phyloP scores from a whole-genome alignment of 176 grass and related monocot genomes.

The Carex pumila region DNA sequence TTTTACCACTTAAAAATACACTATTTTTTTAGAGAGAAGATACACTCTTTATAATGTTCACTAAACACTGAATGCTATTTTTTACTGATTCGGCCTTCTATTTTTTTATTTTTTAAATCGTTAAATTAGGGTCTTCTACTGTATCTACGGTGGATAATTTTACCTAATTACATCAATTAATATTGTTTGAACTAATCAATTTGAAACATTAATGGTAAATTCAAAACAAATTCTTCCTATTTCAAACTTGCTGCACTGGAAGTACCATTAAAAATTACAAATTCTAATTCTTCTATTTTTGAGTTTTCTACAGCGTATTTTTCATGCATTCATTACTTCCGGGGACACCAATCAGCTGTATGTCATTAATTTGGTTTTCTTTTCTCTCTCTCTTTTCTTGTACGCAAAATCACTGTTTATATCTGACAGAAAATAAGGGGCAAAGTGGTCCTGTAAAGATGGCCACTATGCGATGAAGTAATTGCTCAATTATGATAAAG shows the following conservation, averaged over 20 bases:
- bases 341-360: neutral
- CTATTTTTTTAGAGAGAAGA: too few species aligned
- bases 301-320: neutral
- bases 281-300: neutral
- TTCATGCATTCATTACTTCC: slow-evolving; percentile 4
- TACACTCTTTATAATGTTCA: neutral
- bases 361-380: neutral
- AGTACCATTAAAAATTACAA: neutral
- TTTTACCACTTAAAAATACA: neutral
- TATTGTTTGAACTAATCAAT: neutral
- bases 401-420: neutral
- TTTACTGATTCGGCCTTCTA: neutral
- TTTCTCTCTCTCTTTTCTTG: neutral
- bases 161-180: neutral
- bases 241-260: neutral
- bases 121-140: too few species aligned
- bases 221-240: neutral
- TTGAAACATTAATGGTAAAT: neutral
- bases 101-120: neutral
- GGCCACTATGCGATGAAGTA: slow-evolving; percentile 6
- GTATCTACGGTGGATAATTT: too few species aligned
- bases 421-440: slow-evolving; percentile 1
- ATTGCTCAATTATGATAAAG: slow-evolving; percentile 5
- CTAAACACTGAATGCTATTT: neutral
- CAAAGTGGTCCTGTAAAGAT: slow-evolving; percentile 3